These are phyloP conservation scores for Phylloporus scabripes DNA, from an alignment of 768 basidiomycete species.

Conservation along the genomic window DNA sequence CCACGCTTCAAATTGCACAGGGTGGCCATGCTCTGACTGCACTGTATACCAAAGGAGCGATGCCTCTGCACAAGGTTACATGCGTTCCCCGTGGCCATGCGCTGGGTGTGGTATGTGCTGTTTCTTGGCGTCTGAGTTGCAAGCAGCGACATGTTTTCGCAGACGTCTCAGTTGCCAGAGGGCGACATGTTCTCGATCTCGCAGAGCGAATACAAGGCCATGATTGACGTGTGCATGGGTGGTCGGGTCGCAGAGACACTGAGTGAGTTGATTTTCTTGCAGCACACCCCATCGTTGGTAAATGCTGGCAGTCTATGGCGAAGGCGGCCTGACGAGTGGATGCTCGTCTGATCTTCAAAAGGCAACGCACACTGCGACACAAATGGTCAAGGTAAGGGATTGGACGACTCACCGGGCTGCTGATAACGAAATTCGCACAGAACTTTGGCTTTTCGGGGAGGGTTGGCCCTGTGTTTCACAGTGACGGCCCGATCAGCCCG, in stretches of 20 bases:
- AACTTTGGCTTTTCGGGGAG: slow-evolving; percentile 73
- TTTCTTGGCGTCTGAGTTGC: background rate
- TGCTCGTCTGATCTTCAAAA: slow-evolving; percentile 81
- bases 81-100: slow-evolving; percentile 95
- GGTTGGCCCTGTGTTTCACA: slow-evolving; percentile 80
- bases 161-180: slow-evolving; percentile 77
- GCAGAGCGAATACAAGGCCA: slow-evolving; percentile 67
- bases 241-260: slow-evolving; percentile 94
- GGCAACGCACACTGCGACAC: slow-evolving; percentile 73
- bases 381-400: slow-evolving; percentile 80
- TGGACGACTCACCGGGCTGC: background rate
- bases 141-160: slow-evolving; percentile 10
- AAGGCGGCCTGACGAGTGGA: slow-evolving; percentile 85
- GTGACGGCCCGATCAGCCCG: slow-evolving; percentile 65
- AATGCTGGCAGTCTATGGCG: slow-evolving; percentile 66
- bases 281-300: slow-evolving; percentile 1
- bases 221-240: slow-evolving; percentile 90
- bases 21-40: slow-evolving; percentile 94
- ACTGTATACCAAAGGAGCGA: slow-evolving; percentile 89
- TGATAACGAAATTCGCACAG: slow-evolving; percentile 30
- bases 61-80: slow-evolving; percentile 97
- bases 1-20: slow-evolving; percentile 32
- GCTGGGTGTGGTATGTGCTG: slow-evolving; percentile 67
- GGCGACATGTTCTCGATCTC: slow-evolving; percentile 70
- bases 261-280: slow-evolving; percentile 39